Conservation (phyloP, 164 flowering plant genomes). For the Piper longum region DNA sequence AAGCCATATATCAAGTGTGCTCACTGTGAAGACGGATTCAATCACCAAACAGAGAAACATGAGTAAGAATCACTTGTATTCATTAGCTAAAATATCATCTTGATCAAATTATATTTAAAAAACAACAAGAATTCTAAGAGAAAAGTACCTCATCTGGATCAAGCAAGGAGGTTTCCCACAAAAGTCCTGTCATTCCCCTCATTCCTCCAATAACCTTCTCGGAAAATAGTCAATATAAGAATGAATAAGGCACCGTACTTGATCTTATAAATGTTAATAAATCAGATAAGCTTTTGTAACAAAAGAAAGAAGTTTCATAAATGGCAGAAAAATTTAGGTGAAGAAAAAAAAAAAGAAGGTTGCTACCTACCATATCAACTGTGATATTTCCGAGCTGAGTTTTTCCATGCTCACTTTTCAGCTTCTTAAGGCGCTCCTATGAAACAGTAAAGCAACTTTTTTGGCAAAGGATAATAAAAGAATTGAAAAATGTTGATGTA, state of each 20-base stretch:
- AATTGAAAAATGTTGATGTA: no score
- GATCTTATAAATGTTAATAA: background rate
- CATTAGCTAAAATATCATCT: no score
- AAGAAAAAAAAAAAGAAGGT: background rate
- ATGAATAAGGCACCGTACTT: background rate
- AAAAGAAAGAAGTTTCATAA: background rate
- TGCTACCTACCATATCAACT: conserved; percentile 70
- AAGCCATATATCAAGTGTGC: background rate
- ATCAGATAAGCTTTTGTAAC: background rate
- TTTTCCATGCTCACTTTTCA: conserved; percentile 78
- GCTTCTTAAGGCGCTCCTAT: conserved; percentile 87
- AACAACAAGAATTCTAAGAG: background rate
- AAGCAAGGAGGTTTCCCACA: conserved; percentile 94
- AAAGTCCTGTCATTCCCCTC: conserved; percentile 95
- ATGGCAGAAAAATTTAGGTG: background rate
- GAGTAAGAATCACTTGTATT: no score
- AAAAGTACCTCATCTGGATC: conserved; percentile 53
- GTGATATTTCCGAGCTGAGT: conserved; percentile 87
- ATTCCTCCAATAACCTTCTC: conserved; percentile 67
- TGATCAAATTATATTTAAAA: background rate
- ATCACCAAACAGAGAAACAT: background rate
- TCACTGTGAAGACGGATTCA: background rate
- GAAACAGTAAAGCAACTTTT: background rate
- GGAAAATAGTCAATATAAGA: background rate
- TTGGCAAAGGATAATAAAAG: background rate